Base-by-base conservation (phyloP, 1,284 basidiomycete genomes). In the Earliella scabrosa region DNA sequence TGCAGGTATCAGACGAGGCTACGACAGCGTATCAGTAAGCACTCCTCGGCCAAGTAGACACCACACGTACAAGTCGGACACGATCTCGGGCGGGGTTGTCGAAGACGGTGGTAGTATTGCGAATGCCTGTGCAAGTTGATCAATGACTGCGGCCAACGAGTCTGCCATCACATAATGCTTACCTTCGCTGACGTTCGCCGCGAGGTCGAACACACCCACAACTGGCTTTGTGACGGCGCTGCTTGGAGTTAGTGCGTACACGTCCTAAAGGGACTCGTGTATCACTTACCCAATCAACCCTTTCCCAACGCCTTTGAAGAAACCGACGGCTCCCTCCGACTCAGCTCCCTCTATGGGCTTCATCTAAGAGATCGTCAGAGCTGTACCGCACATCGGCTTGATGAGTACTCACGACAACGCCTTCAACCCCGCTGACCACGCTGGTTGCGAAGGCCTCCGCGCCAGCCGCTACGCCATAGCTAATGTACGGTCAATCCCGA, bases 291-390 rank as follows among this genome's bases (percentile, higher is more conserved):
- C 97, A 54, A 98, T 94, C 50, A 98, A 78, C 10, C 97, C 97
- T 72, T 97, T 98, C 14, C 97, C 97, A 27, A 99, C 86, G 13
- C 97, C 97, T 73, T 97, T 98, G 79, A 98, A 94, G 76, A 99
- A 99, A 4, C 97, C 97, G 32, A 93, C 79, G 0, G 97, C 95
- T 6, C 97, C 97, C 65, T 91, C 95, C 14, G 87, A 83, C 71
- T 99, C 97, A 0, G 97, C 97, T 4, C 97, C 97, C 73, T 99
- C 96, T 44, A 99, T 86, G 0, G 97, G 97, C 69, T 98, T 97
- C 75, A 93, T 92, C 65, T 47, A 26, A 51, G 20, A 18, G n/a
- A 16, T 26, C 21, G 16, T 62, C 10, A 61, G 40, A 40, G 13
- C 11, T 6, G 29, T 7, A 21, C 10, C n/a, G 8, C 14, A 14